Conservation (phyloP, 2,329 filamentous ascomycete species). For the Cercospora sp. region DNA sequence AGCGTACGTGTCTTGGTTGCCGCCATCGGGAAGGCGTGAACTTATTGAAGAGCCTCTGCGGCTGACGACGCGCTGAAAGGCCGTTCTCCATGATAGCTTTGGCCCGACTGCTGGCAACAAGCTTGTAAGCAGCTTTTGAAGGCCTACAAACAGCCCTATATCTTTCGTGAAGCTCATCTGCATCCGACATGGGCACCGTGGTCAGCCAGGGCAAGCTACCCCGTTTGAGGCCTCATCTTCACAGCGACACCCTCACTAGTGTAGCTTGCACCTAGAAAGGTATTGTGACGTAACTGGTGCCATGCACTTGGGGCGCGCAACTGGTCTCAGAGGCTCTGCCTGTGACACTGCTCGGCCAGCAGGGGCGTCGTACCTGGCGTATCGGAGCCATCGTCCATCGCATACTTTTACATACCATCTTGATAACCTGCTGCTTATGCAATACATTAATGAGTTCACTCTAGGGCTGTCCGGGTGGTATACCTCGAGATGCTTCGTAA, state of each 20-base stretch:
- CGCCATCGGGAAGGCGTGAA: conserved; percentile 13
- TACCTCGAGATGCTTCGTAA: too few species aligned
- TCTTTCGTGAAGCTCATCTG: background rate
- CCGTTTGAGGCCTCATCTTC: background rate
- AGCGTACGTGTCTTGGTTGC: conserved; percentile 10
- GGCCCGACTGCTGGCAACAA: background rate
- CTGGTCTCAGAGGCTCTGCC: background rate
- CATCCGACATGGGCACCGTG: background rate
- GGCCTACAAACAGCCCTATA: background rate
- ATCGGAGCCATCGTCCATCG: too few species aligned
- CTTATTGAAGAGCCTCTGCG: conserved; percentile 16
- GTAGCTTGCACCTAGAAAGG: background rate
- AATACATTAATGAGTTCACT: too few species aligned
- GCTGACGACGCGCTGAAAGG: background rate
- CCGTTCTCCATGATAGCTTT: background rate
- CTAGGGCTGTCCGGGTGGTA: too few species aligned
- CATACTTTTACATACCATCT: background rate
- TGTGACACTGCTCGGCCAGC: background rate
- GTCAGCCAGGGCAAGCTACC: background rate
- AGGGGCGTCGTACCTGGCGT: background rate
- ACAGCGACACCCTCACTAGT: background rate
- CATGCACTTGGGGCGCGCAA: background rate
- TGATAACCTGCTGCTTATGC: background rate
- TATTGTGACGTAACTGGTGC: background rate
- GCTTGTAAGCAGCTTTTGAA: background rate